Conservation (phyloP, 108 stramenopile species). For the Mayamaea pseudoterrestris region DNA sequence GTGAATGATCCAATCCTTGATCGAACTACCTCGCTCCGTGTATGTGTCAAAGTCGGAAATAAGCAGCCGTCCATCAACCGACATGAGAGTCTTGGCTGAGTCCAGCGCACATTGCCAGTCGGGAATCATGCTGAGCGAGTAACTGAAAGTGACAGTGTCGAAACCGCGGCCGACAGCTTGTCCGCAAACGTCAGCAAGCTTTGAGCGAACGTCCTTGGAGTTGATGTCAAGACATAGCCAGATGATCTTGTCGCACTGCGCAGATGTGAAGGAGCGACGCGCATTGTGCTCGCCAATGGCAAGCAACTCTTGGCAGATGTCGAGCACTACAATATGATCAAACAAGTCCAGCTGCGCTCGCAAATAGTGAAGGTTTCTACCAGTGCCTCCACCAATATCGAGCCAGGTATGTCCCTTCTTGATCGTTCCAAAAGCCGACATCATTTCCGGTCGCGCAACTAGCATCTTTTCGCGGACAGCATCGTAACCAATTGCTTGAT, state of each 20-base stretch:
- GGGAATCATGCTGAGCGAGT: conserved; percentile 43
- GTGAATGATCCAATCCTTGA: conserved; percentile 32
- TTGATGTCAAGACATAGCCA: conserved; percentile 49
- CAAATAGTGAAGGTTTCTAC: conserved; percentile 39
- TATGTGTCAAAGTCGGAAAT: conserved; percentile 50
- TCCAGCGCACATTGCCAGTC: conserved; percentile 35
- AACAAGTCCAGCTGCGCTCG: conserved; percentile 37
- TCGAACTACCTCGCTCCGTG: conserved; percentile 24
- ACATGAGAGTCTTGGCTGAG: conserved; percentile 33
- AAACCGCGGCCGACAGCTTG: conserved; percentile 27
- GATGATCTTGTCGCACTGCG: conserved; percentile 24
- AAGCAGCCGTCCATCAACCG: conserved; percentile 36
- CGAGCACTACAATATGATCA: conserved; percentile 36
- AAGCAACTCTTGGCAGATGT: conserved; percentile 42
- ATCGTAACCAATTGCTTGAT: conserved; percentile 47
- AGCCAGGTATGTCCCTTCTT: conserved; percentile 40
- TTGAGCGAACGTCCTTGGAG: conserved; percentile 16
- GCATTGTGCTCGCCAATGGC: conserved; percentile 33
- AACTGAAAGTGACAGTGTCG: conserved; percentile 41
- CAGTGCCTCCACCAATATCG: conserved; percentile 49
- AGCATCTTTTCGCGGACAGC: conserved; percentile 50
- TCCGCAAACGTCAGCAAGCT: conserved; percentile 21
- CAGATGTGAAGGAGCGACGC: conserved; percentile 24
- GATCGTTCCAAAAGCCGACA: conserved; percentile 45
- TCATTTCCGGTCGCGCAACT: conserved; percentile 40